Evolutionary conservation across 306 rosid genomes (phyloP), one percentile per base, ranked within the genome.

Genomic region (Prunus fruticosa): DNA sequence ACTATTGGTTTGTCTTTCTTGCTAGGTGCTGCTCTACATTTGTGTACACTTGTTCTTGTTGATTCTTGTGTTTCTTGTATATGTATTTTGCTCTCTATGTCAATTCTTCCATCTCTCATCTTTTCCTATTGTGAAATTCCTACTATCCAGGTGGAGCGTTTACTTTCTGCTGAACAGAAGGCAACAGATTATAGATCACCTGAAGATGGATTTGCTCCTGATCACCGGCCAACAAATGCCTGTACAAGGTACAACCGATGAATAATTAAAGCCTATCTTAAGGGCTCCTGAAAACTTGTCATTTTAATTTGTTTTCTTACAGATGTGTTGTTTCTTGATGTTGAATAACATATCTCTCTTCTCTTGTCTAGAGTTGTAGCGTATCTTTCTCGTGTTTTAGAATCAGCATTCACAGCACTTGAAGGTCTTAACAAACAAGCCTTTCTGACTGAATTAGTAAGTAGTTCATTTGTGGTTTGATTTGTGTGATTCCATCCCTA

Each of bases 381-480:
- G 13, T 96, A 96, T 87, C 98, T 96, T 75, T 96, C 99, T 65
- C 99, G 98, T 45, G 97, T 96, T 78, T 87, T 93, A 72, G 99
- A 96, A 83, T 92, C 98, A 76, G 97, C 97, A 32, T 96, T 92
- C 85, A 87, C 98, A 41, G 97, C 99, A 25, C 88, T 96, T 30
- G 99, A 93, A 79, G 98, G 98, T 78, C 97, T 92, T 61, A 96
- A 96, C 89, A 92, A 96, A 66, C 99, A 96, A 88, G 98, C 97
- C n/a, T 96, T 92, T 82, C 81, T 96, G 74, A 88, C 93, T 70
- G 99, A 96, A 80, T 65, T 92, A 93, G 98, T 93, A 89, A 76
- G 69, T 72, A 52, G 76, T 74, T 71, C 81, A 61, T 68, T 63
- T 68, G 22, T 41, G 32, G 16, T 56, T 64, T 47, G 56, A 20